Base-by-base conservation (phyloP, 2,329 filamentous ascomycete genomes). In the Tolypocladium ovalisporum region DNA sequence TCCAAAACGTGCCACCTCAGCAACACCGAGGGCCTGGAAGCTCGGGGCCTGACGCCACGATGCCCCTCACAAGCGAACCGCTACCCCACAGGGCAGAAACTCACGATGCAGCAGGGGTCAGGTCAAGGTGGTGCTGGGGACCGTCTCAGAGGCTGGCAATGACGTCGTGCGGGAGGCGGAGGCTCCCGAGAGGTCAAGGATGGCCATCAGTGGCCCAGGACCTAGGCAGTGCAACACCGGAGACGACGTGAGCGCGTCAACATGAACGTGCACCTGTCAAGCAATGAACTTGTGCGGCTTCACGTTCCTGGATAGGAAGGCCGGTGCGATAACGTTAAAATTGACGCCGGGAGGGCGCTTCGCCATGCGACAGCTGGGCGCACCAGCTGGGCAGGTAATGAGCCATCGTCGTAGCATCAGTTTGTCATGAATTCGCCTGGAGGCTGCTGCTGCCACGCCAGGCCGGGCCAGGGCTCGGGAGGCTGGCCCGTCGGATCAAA, bases 321-420 rank as follows among this genome's bases (percentile, higher is more conserved):
- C 44, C 27, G 42, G 13, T 5, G 44, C 8, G 5, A 32, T 32
- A 49, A 32, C 15, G 24, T 5, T 8, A 19, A 29, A 3, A 6
- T 40, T 2, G 9, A 13, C 2, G 6, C 10, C 10, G 36, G 19
- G 37, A 9, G 15, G 37, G 37, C n/a, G 10, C 19, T 17, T 17
- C 29, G 52, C 34, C 35, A n/a, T 39, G 52, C 44, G 44, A 49
- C 44, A 10, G 44, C 44, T 49, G 44, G 44, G 44, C 44, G 44
- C 44, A 32, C 44, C 44, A 29, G 52, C 52, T 39, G 35, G 52
- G 52, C 52, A 54, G 52, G 52, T 54, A 22, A 44, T 13, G 9
- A 9, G 52, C 52, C 15, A 35, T 27, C 35, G 54, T 15, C n/a
- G 55, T 56, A 52, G 47, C 55, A 56, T 52, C 55, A 40, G 55